Conservation (phyloP, 371 early-diverging fungal species). For the Circinella minor region DNA sequence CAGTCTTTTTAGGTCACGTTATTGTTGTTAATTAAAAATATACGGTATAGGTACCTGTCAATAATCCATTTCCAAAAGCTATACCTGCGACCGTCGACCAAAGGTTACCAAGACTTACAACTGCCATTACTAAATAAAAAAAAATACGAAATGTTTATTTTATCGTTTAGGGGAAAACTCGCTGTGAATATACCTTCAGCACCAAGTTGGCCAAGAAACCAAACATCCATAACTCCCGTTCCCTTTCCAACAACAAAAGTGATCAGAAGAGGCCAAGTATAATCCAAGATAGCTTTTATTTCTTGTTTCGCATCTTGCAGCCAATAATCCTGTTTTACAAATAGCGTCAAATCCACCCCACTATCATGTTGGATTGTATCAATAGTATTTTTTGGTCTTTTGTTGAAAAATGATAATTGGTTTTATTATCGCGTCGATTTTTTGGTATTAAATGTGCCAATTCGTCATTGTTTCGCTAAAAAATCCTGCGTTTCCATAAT, state of each 20-base stretch:
- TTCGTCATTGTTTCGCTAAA: neutral
- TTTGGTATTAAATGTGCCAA: neutral
- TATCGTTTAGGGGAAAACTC: neutral
- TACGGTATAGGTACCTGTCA: slow-evolving; percentile 33
- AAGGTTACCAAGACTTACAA: slow-evolving; percentile 37
- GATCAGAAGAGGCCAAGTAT: slow-evolving; percentile 32
- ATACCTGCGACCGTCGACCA: slow-evolving; percentile 39
- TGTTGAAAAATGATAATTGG: no score
- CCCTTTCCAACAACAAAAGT: slow-evolving; percentile 37
- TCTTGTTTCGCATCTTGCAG: slow-evolving; percentile 8
- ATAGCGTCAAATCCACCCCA: no score
- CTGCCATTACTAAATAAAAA: slow-evolving; percentile 35
- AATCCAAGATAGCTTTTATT: slow-evolving; percentile 11
- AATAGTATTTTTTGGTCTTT: no score
- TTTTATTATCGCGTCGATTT: neutral
- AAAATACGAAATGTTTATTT: neutral
- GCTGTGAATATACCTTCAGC: slow-evolving; percentile 25
- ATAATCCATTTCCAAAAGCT: slow-evolving; percentile 41
- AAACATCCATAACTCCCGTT: slow-evolving; percentile 36
- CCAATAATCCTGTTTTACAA: neutral
- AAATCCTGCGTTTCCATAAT: neutral
- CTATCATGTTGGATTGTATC: no score
- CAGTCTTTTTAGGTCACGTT: neutral
- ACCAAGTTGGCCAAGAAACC: slow-evolving; percentile 39
- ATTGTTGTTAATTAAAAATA: neutral